phyloP scores from a whole-genome alignment of 2,329 filamentous ascomycete species.

The Cyphellophora europaea region DNA sequence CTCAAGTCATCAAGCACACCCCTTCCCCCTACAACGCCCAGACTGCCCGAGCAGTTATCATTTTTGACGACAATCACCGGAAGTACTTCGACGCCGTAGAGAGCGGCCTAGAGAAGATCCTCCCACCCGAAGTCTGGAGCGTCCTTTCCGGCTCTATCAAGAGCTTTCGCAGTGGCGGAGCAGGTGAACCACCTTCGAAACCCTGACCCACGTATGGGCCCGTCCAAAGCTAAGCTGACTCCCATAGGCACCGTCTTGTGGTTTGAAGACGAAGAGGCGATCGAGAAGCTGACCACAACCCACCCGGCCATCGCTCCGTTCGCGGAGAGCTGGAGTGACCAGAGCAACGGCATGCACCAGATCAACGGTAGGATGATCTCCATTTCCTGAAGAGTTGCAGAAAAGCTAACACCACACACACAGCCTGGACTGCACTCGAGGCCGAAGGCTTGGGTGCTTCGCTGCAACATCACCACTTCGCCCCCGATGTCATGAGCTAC shows the following conservation, averaged over 20 bases:
- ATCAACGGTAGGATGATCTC: constrained; percentile 40
- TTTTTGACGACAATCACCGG: constrained; percentile 74
- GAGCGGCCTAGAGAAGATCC: constrained; percentile 8
- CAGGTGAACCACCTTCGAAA: constrained; percentile 6
- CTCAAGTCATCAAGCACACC: constrained; percentile 12
- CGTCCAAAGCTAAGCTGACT: constrained; percentile 23
- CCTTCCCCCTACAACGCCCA: constrained; percentile 86
- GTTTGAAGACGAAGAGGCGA: constrained; percentile 66
- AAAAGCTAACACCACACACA: not conserved
- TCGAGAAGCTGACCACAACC: constrained; percentile 35
- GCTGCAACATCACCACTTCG: constrained; percentile 78
- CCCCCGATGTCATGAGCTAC: constrained; percentile 35
- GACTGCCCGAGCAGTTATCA: constrained; percentile 66
- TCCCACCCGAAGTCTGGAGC: not conserved
- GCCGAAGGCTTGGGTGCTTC: constrained; percentile 77
- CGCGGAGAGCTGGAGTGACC: constrained; percentile 33
- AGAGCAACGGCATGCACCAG: constrained; percentile 66
- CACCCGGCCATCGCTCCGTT: not conserved
- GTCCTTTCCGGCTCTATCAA: constrained; percentile 6
- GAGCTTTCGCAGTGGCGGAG: constrained; percentile 44
- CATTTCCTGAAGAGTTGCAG: no score
- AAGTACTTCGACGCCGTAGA: constrained; percentile 70
- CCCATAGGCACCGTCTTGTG: constrained; percentile 67
- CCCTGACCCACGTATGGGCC: constrained; percentile 7
- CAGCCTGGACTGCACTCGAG: constrained; percentile 70